These are phyloP conservation scores for Termitomyces sp. DNA, from an alignment of 768 basidiomycete genomes.

Conservation along the genomic window DNA sequence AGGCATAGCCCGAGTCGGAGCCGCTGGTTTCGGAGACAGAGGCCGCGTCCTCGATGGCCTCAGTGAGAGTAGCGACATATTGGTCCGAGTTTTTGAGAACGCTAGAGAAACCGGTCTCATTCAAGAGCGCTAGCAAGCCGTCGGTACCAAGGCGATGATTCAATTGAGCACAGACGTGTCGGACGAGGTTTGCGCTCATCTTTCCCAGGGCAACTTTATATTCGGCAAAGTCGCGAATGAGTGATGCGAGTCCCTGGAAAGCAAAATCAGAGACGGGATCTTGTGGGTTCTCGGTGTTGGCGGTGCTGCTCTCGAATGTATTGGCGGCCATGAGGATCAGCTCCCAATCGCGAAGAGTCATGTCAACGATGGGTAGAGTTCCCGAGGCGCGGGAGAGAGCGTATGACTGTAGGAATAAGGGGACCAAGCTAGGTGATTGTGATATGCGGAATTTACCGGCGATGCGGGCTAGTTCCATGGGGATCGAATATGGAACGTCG, in stretches of 20 bases:
- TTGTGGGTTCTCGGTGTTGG: conserved; percentile 19
- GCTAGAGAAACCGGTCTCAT: conserved; percentile 25
- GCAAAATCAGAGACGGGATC: conserved; percentile 21
- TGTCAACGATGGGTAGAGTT: conserved; percentile 20
- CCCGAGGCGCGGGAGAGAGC: conserved; percentile 27
- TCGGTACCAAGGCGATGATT: conserved; percentile 19
- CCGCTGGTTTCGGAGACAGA: conserved; percentile 1
- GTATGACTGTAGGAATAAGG: conserved; percentile 43
- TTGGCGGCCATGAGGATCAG: conserved; percentile 39
- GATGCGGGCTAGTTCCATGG: conserved; percentile 31
- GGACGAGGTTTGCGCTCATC: conserved; percentile 22
- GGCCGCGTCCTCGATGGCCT: conserved; percentile 11
- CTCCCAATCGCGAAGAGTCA: conserved; percentile 41
- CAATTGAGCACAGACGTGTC: conserved; percentile 23
- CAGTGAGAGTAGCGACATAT: conserved; percentile 17
- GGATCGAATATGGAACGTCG: conserved; percentile 21
- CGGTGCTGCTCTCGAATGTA: conserved; percentile 28
- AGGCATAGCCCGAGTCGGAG: conserved; percentile 11
- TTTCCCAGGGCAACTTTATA: conserved; percentile 25
- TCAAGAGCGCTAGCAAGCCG: conserved; percentile 22
- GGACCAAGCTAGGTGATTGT: conserved; percentile 30
- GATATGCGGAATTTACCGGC: conserved; percentile 28
- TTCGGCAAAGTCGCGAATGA: conserved; percentile 38
- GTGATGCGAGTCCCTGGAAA: conserved; percentile 36
- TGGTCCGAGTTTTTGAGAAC: conserved; percentile 20